Evolutionary conservation across 305 asterid genomes (phyloP).

Genomic region (Andrographis paniculata): DNA sequence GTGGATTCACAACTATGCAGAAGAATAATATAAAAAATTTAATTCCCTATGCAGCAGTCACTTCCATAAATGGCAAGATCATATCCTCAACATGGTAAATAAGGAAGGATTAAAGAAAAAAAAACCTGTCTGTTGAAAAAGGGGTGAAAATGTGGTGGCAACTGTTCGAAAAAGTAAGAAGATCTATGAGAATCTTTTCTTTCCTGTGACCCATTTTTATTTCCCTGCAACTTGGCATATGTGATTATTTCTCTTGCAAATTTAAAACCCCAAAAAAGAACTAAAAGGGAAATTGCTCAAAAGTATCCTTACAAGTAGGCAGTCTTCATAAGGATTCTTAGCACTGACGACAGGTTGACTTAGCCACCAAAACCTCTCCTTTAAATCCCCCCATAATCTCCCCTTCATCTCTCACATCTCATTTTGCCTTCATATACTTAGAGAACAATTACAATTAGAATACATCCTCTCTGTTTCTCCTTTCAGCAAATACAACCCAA

Average conservation of each 20-base stretch:
- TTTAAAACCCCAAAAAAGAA: constrained; percentile 2
- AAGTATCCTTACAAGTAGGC: constrained; percentile 37
- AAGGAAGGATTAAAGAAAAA: constrained; percentile 19
- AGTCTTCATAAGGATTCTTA: constrained; percentile 62
- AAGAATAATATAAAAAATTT: background rate
- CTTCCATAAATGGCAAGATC: constrained; percentile 43
- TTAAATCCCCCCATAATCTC: constrained; percentile 52
- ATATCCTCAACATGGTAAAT: constrained; percentile 42
- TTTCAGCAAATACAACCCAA: constrained; percentile 21
- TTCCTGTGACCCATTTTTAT: constrained; percentile 30
- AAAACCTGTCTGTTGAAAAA: constrained; percentile 25
- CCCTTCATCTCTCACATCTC: constrained; percentile 19
- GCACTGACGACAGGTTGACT: constrained; percentile 58
- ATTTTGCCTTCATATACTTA: constrained; percentile 16
- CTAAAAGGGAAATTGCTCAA: constrained; percentile 15
- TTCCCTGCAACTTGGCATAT: constrained; percentile 30
- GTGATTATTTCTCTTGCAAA: constrained; percentile 23
- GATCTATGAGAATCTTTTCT: constrained; percentile 54
- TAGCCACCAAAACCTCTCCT: constrained; percentile 31
- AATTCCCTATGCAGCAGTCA: constrained; percentile 8
- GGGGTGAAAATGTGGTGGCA: constrained; percentile 28
- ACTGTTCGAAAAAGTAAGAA: constrained; percentile 45
- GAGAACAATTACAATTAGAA: constrained; percentile 15
- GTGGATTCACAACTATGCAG: constrained; percentile 11
- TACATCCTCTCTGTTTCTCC: constrained; percentile 16